These are phyloP conservation scores for Kwoniella pini DNA, from an alignment of 768 basidiomycete genomes.

Conservation along the genomic window DNA sequence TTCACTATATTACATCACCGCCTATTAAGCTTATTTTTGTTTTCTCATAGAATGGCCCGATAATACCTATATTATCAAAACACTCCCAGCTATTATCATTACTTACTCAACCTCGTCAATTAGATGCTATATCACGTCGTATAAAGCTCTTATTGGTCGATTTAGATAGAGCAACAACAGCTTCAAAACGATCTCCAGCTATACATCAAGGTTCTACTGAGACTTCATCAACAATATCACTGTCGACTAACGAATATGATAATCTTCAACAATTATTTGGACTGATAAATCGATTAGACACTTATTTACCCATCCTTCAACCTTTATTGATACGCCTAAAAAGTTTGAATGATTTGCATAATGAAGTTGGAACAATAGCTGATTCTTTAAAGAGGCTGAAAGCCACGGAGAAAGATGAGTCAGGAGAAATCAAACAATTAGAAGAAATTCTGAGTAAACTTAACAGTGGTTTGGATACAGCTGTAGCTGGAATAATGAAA, in stretches of 20 bases:
- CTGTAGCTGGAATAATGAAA: constrained; percentile 70
- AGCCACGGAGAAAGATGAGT: constrained; percentile 68
- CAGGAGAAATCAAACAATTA: constrained; percentile 68
- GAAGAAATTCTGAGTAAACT: constrained; percentile 68
- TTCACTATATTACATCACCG: too few relatives aligned
- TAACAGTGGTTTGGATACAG: constrained; percentile 73
- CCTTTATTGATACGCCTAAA: constrained; percentile 86
- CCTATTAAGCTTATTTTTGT: too few relatives aligned
- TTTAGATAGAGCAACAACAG: constrained; percentile 71
- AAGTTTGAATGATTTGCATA: constrained; percentile 78
- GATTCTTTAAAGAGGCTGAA: constrained; percentile 60
- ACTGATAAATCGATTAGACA: constrained; percentile 56
- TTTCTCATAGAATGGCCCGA: constrained; percentile 45
- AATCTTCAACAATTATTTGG: constrained; percentile 55
- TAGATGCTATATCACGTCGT: constrained; percentile 90
- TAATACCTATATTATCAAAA: constrained; percentile 77
- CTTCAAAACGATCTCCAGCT: constrained; percentile 56
- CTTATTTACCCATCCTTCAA: constrained; percentile 59
- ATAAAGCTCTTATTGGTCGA: constrained; percentile 90
- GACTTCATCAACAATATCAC: constrained; percentile 1
- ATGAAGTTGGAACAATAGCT: constrained; percentile 76
- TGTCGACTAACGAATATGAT: constrained; percentile 50
- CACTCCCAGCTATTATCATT: constrained; percentile 82
- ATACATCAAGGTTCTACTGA: constrained; percentile 4
- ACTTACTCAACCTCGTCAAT: constrained; percentile 90